Evolutionary conservation across 805 yeast genomes (phyloP), one percentile per base, ranked within the genome.

Genomic region (Lipomyces starkeyi): DNA sequence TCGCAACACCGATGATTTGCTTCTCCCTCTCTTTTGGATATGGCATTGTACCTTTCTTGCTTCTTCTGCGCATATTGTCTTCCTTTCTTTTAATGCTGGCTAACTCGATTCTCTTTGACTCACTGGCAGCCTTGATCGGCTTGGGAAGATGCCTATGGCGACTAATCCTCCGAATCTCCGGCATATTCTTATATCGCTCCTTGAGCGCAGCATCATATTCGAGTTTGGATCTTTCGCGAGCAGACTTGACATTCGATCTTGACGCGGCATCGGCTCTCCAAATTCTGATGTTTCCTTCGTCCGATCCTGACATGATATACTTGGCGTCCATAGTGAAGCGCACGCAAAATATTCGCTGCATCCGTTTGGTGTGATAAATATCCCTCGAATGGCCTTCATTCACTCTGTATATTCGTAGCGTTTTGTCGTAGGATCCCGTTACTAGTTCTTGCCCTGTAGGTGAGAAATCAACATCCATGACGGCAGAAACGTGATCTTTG

Each of bases 391-490:
- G 98, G 49, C 99, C 98, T 71, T 90, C 91, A 47, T 85, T 81
- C 0, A 87, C 81, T 63, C 87, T 87, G 80, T 81, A 95, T 22
- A 95, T 87, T 73, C 99, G 84, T 37, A 95, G 85, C 0, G 98
- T 92, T 76, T 92, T 91, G 79, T 95, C 99, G 78, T 94, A 95
- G 0, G 97, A 91, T 20, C 97, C 98, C 0, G 97, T 90, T 4
- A 93, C 98, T 43, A 95, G 81, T 79, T 94, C 98, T 77, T 93
- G 93, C 74, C 99, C 99, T 0, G 98, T 93, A 54, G 99, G 99
- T 11, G 97, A 87, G 76, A 91, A 95, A 80, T 95, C 99, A 54
- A 95, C 87, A 78, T 91, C 97, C 87, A 94, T 85, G 11, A 95
- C 97, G 0, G 98, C 97, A 59, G 97, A 89, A 53, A 94, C 97